Evolutionary conservation across 139 green algal genomes (phyloP).

Genomic region (Coccomyxa sp.): DNA sequence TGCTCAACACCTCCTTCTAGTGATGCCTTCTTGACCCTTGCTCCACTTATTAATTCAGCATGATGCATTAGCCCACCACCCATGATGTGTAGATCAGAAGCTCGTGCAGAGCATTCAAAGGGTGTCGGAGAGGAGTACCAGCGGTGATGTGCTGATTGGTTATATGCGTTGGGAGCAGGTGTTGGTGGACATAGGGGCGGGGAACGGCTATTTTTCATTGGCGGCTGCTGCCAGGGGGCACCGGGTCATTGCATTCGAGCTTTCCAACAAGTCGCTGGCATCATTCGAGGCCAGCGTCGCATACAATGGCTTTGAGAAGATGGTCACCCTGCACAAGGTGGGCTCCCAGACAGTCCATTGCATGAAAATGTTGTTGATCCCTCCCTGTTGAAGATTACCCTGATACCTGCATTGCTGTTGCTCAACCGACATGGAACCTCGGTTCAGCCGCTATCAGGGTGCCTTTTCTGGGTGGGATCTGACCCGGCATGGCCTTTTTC

Average conservation of each 20-base stretch:
- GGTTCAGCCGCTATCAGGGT: no score
- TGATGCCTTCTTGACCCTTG: background rate
- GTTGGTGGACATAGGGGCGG: slow-evolving; percentile 76
- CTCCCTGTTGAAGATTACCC: background rate
- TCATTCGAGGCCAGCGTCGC: slow-evolving; percentile 50
- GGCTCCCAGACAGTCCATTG: background rate
- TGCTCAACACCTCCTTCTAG: background rate
- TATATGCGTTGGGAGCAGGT: slow-evolving; percentile 7
- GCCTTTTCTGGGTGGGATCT: no score
- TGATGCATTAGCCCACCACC: no score
- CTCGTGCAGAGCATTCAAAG: no score
- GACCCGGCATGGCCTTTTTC: no score
- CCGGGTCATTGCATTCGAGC: slow-evolving; percentile 70
- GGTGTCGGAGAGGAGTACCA: no score
- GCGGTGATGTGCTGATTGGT: no score
- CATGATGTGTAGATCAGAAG: no score
- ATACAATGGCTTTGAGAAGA: slow-evolving; percentile 66
- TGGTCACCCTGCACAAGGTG: slow-evolving; percentile 41
- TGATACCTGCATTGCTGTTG: background rate
- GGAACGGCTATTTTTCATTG: slow-evolving; percentile 69
- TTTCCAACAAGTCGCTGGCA: slow-evolving; percentile 34
- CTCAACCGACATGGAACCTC: background rate
- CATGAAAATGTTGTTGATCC: background rate
- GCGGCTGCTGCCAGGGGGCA: slow-evolving; percentile 69
- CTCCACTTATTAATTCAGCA: background rate